Evolutionary conservation across 2,329 filamentous ascomycete genomes (phyloP), one percentile per base, ranked within the genome.

Genomic region (Pleoardoris graminearum): DNA sequence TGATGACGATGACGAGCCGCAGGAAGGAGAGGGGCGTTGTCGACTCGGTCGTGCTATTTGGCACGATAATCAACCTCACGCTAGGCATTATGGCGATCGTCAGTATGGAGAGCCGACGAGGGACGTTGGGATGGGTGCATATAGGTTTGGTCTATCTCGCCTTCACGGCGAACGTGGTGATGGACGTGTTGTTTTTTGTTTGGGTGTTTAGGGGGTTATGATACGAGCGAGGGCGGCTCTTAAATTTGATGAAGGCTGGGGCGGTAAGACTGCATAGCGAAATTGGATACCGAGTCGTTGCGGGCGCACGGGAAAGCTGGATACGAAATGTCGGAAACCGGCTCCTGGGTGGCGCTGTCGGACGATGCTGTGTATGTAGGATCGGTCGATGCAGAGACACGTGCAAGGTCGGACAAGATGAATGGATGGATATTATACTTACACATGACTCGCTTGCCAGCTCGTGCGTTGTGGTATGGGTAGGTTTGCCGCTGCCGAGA

Each of bases 21-120:
- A 86, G 85, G 66, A 87, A 83, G 68, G 79, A 87, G 59, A 79
- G 82, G 4, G 79, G 85, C n/a, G 85, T 90, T 69, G 89, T 93
- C 3, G 88, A 92, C 62, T 83, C 83, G 0, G 89, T 86, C 7
- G 87, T 89, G 1, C 79, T 89, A 1, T 78, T 90, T 35, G 89
- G 88, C 8, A 85, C 88, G 14, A 79, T 89, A 27, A 78, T 83
- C 25, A 89, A 86, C 57, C 69, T 91, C 35, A 79, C 71, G 36
- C 49, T 72, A 8, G 63, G 67, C 29, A 44, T 64, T 36, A 59
- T 70, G 27, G 69, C 66, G 3, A 51, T 72, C 1, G 51, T 65
- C 25, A 71, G 63, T 54, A 69, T 73, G 67, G 58, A 59, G 52
- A 69, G 63, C 2, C 58, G 70, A 27, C 54, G 50, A 22, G 67